phyloP scores from a whole-genome alignment of 257 asterid genomes.

The Solanum ossicruentum region DNA sequence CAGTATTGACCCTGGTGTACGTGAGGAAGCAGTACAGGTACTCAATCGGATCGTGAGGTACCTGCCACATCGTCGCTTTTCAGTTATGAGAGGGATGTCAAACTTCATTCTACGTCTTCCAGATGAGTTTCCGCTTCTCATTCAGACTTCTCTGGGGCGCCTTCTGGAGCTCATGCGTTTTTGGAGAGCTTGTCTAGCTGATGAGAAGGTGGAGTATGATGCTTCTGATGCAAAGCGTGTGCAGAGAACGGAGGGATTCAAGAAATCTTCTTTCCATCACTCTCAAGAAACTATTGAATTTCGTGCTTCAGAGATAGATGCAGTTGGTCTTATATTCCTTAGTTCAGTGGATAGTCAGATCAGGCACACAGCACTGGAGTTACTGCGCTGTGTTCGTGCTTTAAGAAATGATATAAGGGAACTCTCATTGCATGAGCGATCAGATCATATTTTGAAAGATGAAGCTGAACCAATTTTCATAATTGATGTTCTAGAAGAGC shows the following conservation, averaged over 20 bases:
- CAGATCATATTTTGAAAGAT: conserved; percentile 43
- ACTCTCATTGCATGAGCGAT: conserved; percentile 43
- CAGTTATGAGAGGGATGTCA: conserved; percentile 97
- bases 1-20: conserved; percentile 97
- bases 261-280: conserved; percentile 73
- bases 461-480: conserved; percentile 93
- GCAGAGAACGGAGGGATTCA: conserved; percentile 81
- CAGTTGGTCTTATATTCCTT: conserved; percentile 95
- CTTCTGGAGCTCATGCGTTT: conserved; percentile 96
- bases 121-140: conserved; percentile 97
- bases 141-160: conserved; percentile 94
- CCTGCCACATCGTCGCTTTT: conserved; percentile 98
- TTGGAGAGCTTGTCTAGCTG: conserved; percentile 89
- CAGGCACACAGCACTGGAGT: conserved; percentile 95
- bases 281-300: conserved; percentile 78
- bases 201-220: conserved; percentile 53
- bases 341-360: conserved; percentile 98
- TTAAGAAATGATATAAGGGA: conserved; percentile 77
- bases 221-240: conserved; percentile 52
- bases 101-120: conserved; percentile 87
- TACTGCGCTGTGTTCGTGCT: conserved; percentile 90
- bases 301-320: conserved; percentile 94
- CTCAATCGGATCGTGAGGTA: conserved; percentile 80
- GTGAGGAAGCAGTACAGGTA: conserved; percentile 97
- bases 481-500: conserved; percentile 97